phyloP scores from a whole-genome alignment of 139 green algal species.

The Micromonas pusilla region DNA sequence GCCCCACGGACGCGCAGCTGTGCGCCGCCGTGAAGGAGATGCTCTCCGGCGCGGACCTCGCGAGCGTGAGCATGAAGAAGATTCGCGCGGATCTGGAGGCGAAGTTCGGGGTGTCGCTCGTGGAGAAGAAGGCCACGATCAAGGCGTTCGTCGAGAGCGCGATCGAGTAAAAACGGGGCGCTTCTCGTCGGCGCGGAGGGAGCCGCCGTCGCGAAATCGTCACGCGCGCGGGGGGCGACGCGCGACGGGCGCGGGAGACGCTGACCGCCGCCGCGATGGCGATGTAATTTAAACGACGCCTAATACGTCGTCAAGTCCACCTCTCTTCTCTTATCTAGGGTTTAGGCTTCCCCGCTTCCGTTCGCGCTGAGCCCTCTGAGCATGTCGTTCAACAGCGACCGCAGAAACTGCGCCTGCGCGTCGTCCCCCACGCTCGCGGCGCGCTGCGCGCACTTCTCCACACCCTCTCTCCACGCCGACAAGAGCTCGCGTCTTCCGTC shows the following conservation, averaged over 20 bases:
- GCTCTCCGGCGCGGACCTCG: neutral
- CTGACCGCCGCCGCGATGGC: too few species aligned
- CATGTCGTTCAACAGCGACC: neutral
- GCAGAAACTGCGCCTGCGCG: neutral
- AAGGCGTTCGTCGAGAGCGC: neutral
- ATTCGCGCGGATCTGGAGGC: slow-evolving; percentile 6
- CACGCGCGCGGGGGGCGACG: too few species aligned
- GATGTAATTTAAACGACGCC: neutral
- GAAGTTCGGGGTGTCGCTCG: neutral
- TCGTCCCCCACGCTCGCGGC: neutral
- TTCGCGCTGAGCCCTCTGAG: too few species aligned
- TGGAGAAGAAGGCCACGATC: slow-evolving; percentile 2
- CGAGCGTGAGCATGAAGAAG: slow-evolving; percentile 2
- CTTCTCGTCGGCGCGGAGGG: too few species aligned
- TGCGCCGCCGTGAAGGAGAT: neutral
- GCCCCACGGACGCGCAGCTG: neutral
- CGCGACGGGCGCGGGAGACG: too few species aligned
- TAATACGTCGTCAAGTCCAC: neutral
- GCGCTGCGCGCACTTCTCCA: neutral
- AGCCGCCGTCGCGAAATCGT: too few species aligned
- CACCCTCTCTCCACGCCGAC: neutral
- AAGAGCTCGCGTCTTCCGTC: neutral
- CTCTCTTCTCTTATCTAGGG: too few species aligned
- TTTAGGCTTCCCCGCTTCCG: too few species aligned
- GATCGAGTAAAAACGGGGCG: neutral